Percentiles rank a stretch among this genome's conserved stretches.
These are phyloP conservation scores for Neurospora sp. DNA, from an alignment of 495 filamentous ascomycete genomes.

Conservation along the genomic window DNA sequence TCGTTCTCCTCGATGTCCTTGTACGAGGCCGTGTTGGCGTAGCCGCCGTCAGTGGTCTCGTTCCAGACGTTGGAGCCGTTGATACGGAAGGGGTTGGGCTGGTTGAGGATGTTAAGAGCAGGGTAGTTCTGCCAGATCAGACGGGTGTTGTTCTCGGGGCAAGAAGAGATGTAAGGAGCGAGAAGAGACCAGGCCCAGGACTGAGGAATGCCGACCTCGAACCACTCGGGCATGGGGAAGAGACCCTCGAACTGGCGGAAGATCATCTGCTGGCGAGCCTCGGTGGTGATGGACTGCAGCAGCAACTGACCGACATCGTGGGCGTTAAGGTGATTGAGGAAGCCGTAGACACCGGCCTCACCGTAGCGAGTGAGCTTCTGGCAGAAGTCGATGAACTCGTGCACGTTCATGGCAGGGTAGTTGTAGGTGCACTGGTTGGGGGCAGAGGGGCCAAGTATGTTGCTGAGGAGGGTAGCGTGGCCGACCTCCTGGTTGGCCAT, in stretches of 20 bases:
- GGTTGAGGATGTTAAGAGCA: slow-evolving; percentile 59
- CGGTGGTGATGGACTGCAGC: slow-evolving; percentile 68
- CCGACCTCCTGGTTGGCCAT: slow-evolving; percentile 83
- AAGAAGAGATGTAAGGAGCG: slow-evolving; percentile 74
- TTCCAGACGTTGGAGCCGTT: slow-evolving; percentile 45
- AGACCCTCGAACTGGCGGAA: slow-evolving; percentile 82
- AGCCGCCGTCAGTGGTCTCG: slow-evolving; percentile 42
- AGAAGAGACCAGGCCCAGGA: slow-evolving; percentile 82
- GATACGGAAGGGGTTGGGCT: slow-evolving; percentile 58
- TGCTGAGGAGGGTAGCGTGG: slow-evolving; percentile 68
- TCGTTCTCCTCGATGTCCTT: slow-evolving; percentile 27
- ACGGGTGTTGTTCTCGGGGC: slow-evolving; percentile 63
- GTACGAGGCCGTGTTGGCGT: slow-evolving; percentile 30
- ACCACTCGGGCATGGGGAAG: slow-evolving; percentile 80
- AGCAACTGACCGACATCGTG: slow-evolving; percentile 65
- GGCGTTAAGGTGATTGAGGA: slow-evolving; percentile 70
- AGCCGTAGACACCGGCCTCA: slow-evolving; percentile 77
- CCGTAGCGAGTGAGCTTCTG: slow-evolving; percentile 79
- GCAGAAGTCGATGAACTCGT: slow-evolving; percentile 75
- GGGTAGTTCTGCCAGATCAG: slow-evolving; percentile 89
- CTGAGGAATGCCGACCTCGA: slow-evolving; percentile 71
- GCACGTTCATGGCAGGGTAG: slow-evolving; percentile 69
- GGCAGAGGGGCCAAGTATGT: slow-evolving; percentile 68
- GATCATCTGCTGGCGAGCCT: slow-evolving; percentile 79
- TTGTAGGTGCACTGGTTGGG: slow-evolving; percentile 72